Evolutionary conservation across 345 rosid genomes (phyloP), one percentile per base, ranked within the genome.

Genomic region (Populus davidiana): DNA sequence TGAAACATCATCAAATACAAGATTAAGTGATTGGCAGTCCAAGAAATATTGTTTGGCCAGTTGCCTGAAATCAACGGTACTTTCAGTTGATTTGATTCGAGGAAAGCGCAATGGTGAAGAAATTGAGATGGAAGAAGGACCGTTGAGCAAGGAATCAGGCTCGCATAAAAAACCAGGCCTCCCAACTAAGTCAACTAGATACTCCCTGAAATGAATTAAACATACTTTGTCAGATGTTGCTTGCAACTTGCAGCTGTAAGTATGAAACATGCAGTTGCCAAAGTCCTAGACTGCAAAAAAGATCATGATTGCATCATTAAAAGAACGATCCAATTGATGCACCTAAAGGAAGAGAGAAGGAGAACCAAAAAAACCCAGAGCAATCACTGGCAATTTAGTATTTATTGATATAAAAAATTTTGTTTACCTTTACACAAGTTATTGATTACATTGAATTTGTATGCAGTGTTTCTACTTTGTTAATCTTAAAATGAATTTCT

Each of bases 61-160:
- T 75, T 83, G 85, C 87, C 93, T 86, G 86, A 87, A 94, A 90
- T 96, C 97, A 75, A 90, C 78, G 75, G 85, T 80, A 36, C 90
- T 88, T 88, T 90, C 89, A 79, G 88, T 85, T 71, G 91, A 84
- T 85, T 80, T 94, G 80, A 84, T 89, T 74, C 87, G 87, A 12
- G 97, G 98, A 89, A 92, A 94, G 83, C 96, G 97, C 89, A 96
- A 84, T 69, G 99, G 98, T 77, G 98, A 94, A 80, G 97, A 88
- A 86, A 92, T 90, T 82, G 92, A 83, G 74, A 96, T 94, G 86
- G 99, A 89, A 75, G 94, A 89, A 77, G 93, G 99, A 81, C 98
- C 99, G 85, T 94, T 94, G 77, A 94, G 91, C 90, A 90, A 87
- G 89, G 99, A 96, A 86, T 92, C 90, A 0, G 99, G 99, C 85